phyloP scores from a whole-genome alignment of 805 yeast genomes.

The Candida succiphila region DNA sequence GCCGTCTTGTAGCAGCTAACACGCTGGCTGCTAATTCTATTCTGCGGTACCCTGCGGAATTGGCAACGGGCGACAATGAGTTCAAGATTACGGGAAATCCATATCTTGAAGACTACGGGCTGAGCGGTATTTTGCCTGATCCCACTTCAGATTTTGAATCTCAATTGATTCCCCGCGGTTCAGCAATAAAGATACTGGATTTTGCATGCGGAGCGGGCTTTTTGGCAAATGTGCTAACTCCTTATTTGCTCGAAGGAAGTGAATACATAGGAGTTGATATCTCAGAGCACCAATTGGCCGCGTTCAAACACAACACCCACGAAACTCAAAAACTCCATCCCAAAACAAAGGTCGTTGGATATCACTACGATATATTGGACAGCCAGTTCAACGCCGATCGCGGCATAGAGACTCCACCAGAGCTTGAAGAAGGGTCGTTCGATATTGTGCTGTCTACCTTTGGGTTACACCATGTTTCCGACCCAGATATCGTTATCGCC shows the following conservation, averaged over 20 bases:
- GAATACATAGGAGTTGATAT: constrained; percentile 28
- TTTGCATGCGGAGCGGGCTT: constrained; percentile 37
- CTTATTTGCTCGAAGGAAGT: constrained; percentile 15
- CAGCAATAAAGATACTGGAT: constrained; percentile 19
- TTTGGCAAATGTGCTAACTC: constrained; percentile 22
- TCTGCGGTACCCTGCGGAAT: not conserved
- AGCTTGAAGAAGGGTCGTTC: constrained; percentile 10
- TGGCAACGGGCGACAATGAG: not conserved
- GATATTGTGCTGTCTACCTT: constrained; percentile 27
- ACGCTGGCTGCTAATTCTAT: not conserved
- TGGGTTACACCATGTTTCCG: constrained; percentile 29
- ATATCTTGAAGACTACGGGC: constrained; percentile 1
- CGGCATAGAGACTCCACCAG: constrained; percentile 2
- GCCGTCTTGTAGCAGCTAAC: too few relatives aligned
- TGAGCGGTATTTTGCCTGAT: not conserved
- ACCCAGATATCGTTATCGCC: constrained; percentile 20
- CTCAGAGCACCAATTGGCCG: constrained; percentile 13
- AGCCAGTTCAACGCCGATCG: constrained; percentile 4
- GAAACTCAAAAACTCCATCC: constrained; percentile 10
- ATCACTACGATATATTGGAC: constrained; percentile 9
- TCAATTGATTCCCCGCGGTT: constrained; percentile 4
- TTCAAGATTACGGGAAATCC: constrained; percentile 2
- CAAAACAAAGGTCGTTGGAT: constrained; percentile 3
- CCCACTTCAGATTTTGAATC: constrained; percentile 1
- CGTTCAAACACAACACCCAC: constrained; percentile 9